Evolutionary conservation across 768 basidiomycete genomes (phyloP), one percentile per base, ranked within the genome.

Genomic region (Rhodosporidiobolus sp.): DNA sequence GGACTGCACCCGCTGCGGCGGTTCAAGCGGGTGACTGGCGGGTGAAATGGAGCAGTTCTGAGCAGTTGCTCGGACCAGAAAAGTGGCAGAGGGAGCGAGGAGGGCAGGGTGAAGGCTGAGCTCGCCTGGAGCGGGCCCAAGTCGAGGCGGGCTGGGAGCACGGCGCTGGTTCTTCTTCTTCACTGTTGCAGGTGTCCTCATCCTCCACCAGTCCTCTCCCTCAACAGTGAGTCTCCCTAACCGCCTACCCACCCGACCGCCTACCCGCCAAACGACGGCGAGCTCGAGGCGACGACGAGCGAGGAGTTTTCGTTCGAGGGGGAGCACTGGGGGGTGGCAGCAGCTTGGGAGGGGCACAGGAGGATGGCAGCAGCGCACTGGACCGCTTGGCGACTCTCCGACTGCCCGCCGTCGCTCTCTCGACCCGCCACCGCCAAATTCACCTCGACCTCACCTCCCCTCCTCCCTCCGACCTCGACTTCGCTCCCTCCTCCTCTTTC

Each of bases 191-290:
- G 11, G 30, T 30, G 28, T 32, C 28, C 32, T 14, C 52, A 53
- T 28, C n/a, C 19, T 16, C 7, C 16, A 28, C 30, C 20, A 54
- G 53, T 54, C 53, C 53, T 54, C 17, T 16, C 12, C 19, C 8
- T 32, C 30, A 54, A 19, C 30, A 54, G 53, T 54, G 30, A 28
- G 53, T 32, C 30, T 24, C 50, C 57, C 50, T 59, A 50, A 46
- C 4, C 12, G 6, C 57, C 49, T 10, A 49, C 26, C 35, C 43
- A 14, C 43, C 8, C 32, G 17, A 4, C 58, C 35, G 19, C 59
- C 43, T 49, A 53, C 34, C 50, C 58, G 58, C 49, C n/a, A n/a
- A n/a, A n/a, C n/a, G 38, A 43, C 38, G 45, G 66, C 53, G 53
- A 53, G 58, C 43, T 19, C 30, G n/a, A 14, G 17, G 2, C 30